Conservation (phyloP, 257 asterid species). For the Solanum clarkiae region DNA sequence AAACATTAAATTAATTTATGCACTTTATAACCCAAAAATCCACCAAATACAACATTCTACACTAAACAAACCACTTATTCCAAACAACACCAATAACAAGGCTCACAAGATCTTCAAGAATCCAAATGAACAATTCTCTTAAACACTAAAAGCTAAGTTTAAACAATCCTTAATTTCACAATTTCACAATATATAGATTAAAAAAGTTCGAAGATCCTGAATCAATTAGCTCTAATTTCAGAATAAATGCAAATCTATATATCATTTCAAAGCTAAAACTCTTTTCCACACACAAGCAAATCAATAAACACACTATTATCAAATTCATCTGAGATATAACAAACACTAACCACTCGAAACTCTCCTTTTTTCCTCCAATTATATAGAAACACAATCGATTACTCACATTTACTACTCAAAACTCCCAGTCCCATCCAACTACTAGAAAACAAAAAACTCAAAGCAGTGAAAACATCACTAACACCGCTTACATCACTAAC, state of each 20-base stretch:
- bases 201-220: neutral
- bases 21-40: neutral
- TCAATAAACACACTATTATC: neutral
- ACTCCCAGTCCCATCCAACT: neutral
- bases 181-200: neutral
- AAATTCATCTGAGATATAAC: neutral
- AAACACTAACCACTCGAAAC: neutral
- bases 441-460: neutral
- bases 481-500: neutral
- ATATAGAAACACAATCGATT: neutral
- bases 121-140: neutral
- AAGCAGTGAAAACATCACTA: neutral
- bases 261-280: neutral
- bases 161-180: neutral
- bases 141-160: neutral
- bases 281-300: neutral
- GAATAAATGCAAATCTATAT: neutral
- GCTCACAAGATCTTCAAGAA: neutral
- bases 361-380: conserved; percentile 13
- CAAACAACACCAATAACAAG: neutral
- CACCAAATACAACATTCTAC: neutral
- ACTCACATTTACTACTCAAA: neutral
- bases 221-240: neutral
- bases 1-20: neutral
- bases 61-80: neutral